These are phyloP conservation scores for Arctium lappa DNA, from an alignment of 129 eudicot genomes.

Conservation along the genomic window DNA sequence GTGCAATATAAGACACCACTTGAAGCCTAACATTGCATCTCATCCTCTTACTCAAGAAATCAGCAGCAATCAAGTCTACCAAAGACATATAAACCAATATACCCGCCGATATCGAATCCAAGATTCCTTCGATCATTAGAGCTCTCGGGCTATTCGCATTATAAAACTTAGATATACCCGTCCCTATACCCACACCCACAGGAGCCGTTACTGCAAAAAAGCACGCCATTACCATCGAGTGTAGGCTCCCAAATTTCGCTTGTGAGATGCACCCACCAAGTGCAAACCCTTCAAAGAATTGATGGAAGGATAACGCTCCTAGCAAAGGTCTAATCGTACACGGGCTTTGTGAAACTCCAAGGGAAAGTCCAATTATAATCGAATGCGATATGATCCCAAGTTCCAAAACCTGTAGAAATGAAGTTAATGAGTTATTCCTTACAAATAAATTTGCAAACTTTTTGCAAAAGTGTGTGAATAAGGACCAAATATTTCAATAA, in stretches of 20 bases:
- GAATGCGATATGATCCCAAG: constrained; percentile 95
- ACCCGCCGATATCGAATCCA: constrained; percentile 89
- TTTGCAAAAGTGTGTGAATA: background rate
- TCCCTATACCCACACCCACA: constrained; percentile 66
- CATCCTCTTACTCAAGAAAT: constrained; percentile 97
- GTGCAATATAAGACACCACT: constrained; percentile 69
- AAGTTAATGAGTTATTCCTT: background rate
- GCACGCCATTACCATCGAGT: constrained; percentile 67
- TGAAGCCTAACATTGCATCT: constrained; percentile 82
- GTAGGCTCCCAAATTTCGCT: constrained; percentile 56
- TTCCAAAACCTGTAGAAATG: constrained; percentile 65
- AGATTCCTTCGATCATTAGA: constrained; percentile 61
- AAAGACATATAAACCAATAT: constrained; percentile 89
- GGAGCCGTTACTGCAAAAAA: constrained; percentile 89
- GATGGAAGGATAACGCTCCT: constrained; percentile 88
- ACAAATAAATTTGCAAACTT: no score
- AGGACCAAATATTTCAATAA: background rate
- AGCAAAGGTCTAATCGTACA: constrained; percentile 74
- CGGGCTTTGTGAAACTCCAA: constrained; percentile 94
- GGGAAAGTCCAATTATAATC: constrained; percentile 77
- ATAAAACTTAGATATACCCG: constrained; percentile 57
- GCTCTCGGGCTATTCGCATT: constrained; percentile 83
- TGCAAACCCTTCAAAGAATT: constrained; percentile 96
- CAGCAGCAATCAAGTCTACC: constrained; percentile 93
- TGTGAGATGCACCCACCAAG: constrained; percentile 97